phyloP scores from a whole-genome alignment of 208 protist genomes.

The Leishmania guyanensis region DNA sequence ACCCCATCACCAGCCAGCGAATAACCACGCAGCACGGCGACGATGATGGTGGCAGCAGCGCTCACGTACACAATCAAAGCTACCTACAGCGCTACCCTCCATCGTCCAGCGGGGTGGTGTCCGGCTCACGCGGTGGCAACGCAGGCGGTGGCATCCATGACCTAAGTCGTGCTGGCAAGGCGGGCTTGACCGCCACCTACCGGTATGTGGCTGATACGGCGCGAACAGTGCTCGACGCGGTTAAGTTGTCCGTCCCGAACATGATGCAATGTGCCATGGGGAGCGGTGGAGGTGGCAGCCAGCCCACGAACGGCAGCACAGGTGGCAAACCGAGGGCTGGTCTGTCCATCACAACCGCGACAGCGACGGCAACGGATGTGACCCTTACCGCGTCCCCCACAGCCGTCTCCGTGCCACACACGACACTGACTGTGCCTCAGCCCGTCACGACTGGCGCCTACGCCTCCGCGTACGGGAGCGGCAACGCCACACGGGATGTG shows the following conservation, averaged over 20 bases:
- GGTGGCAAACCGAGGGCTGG: not conserved
- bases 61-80: not conserved
- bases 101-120: not conserved
- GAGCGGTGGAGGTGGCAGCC: not conserved
- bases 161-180: conserved; percentile 7
- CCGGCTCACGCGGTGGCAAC: conserved; percentile 2
- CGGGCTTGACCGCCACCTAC: conserved; percentile 6
- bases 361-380: not conserved
- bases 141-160: conserved; percentile 7
- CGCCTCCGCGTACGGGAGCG: not conserved
- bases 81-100: conserved; percentile 25
- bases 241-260: conserved; percentile 1
- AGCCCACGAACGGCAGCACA: not conserved
- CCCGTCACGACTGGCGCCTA: not conserved
- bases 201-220: conserved; percentile 10
- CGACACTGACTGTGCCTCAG: not conserved
- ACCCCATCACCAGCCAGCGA: conserved; percentile 18
- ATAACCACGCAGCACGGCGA: not conserved
- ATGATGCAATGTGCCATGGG: conserved; percentile 3
- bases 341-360: not conserved
- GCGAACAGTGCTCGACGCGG: conserved; percentile 4
- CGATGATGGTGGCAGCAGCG: not conserved
- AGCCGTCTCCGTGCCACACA: not conserved
- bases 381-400: not conserved
- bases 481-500: conserved; percentile 10